Evolutionary conservation across 2,329 filamentous ascomycete species (phyloP).

Genomic region (Microdochium paspali): DNA sequence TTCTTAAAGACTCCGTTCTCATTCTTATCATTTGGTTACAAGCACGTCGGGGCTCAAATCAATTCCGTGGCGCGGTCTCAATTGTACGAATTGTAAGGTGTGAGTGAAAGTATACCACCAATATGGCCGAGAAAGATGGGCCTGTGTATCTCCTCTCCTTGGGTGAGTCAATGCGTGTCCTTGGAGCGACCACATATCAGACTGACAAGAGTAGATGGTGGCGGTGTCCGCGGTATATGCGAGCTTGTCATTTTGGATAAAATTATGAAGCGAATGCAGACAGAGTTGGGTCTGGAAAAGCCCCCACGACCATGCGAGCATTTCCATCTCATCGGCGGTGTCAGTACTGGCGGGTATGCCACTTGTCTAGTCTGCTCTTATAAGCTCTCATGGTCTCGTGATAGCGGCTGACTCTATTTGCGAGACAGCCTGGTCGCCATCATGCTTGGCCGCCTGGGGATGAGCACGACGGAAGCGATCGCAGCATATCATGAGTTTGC

Average conservation of each 20-base stretch:
- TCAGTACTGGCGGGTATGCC: conserved; percentile 23
- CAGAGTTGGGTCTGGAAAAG: conserved; percentile 7
- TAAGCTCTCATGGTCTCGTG: too few relatives aligned
- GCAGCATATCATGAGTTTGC: conserved; percentile 27
- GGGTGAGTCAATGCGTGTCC: conserved; percentile 4
- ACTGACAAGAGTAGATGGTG: conserved; percentile 14
- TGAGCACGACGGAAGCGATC: conserved; percentile 32
- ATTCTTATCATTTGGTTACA: too few relatives aligned
- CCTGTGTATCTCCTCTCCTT: conserved; percentile 7
- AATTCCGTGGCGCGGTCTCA: too few relatives aligned
- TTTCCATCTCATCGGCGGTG: conserved; percentile 29
- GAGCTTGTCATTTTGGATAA: conserved; percentile 22
- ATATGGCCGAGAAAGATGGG: not conserved
- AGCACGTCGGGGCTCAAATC: too few relatives aligned
- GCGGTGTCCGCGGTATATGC: conserved; percentile 24
- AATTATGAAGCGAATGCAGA: conserved; percentile 20
- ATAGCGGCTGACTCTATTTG: not conserved
- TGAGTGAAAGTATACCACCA: too few relatives aligned
- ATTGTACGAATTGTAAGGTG: not conserved
- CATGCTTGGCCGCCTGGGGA: conserved; percentile 33
- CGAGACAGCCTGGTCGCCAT: conserved; percentile 31
- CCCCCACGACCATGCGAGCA: conserved; percentile 23
- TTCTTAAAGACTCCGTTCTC: too few relatives aligned
- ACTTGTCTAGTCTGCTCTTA: not conserved
- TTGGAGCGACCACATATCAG: not conserved